A percentile compares a stretch with the other conserved stretches of the same genome.
phyloP scores from a whole-genome alignment of 805 yeast genomes.

The Wickerhamiella sergipiensis region DNA sequence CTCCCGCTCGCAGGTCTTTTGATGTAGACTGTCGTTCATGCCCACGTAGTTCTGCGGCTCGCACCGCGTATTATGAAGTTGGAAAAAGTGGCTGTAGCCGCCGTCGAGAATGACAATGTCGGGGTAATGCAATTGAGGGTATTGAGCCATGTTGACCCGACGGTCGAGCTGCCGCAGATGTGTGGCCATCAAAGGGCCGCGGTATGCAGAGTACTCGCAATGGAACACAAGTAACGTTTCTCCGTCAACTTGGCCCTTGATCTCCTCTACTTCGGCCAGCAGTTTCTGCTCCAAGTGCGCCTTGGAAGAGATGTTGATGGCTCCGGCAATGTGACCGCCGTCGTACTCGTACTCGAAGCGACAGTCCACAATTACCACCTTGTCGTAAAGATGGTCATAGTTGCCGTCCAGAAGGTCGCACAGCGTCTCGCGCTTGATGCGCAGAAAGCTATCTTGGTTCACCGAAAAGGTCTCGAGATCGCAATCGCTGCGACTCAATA shows the following conservation, averaged over 20 bases:
- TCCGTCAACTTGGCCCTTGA: slow-evolving; percentile 5
- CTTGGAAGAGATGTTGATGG: slow-evolving; percentile 63
- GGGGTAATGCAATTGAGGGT: slow-evolving; percentile 76
- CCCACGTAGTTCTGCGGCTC: slow-evolving; percentile 69
- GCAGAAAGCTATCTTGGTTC: slow-evolving; percentile 50
- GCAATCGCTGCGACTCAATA: slow-evolving; percentile 15
- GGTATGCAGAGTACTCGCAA: slow-evolving; percentile 83
- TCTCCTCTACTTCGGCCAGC: slow-evolving; percentile 23
- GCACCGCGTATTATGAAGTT: slow-evolving; percentile 44
- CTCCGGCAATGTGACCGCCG: slow-evolving; percentile 86
- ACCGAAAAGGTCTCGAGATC: slow-evolving; percentile 31
- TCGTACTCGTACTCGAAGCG: slow-evolving; percentile 82
- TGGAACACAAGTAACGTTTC: slow-evolving; percentile 63
- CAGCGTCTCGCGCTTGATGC: slow-evolving; percentile 48
- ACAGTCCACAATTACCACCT: slow-evolving; percentile 61
- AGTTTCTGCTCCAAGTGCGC: slow-evolving; percentile 51
- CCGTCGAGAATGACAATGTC: slow-evolving; percentile 82
- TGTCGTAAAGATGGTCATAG: slow-evolving; percentile 38
- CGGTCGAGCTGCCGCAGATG: slow-evolving; percentile 79
- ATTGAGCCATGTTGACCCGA: slow-evolving; percentile 50
- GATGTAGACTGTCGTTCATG: slow-evolving; percentile 53
- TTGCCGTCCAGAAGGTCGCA: slow-evolving; percentile 45
- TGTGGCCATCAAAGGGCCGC: slow-evolving; percentile 91
- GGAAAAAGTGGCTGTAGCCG: slow-evolving; percentile 74
- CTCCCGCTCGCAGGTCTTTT: slow-evolving; percentile 38